Evolutionary conservation across 2,329 filamentous ascomycete genomes (phyloP).

Genomic region (Rhexocercosporidium sp.): DNA sequence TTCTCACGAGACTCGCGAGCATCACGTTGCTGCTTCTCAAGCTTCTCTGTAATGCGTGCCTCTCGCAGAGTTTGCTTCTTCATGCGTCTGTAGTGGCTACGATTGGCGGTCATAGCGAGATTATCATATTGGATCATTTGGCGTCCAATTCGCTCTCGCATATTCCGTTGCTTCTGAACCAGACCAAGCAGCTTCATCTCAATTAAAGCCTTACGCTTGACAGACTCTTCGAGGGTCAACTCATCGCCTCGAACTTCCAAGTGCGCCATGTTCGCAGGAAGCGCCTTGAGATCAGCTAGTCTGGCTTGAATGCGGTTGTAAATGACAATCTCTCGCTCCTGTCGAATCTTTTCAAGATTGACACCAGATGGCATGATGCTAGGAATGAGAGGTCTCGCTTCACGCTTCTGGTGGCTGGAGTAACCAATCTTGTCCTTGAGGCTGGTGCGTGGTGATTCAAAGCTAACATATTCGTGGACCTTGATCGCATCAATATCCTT

Average conservation of each 20-base stretch:
- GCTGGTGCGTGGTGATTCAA: slow-evolving; percentile 71
- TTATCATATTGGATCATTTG: slow-evolving; percentile 97
- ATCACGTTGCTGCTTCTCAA: slow-evolving; percentile 98
- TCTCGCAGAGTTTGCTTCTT: slow-evolving; percentile 98
- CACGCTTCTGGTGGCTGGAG: slow-evolving; percentile 75
- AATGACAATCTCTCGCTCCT: slow-evolving; percentile 85
- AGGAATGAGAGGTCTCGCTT: slow-evolving; percentile 80
- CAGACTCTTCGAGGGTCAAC: slow-evolving; percentile 74
- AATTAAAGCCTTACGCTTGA: slow-evolving; percentile 90
- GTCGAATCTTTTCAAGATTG: slow-evolving; percentile 82
- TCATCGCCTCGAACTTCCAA: slow-evolving; percentile 80
- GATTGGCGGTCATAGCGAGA: slow-evolving; percentile 95
- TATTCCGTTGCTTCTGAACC: slow-evolving; percentile 84
- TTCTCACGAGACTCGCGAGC: slow-evolving; percentile 95
- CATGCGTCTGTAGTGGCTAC: slow-evolving; percentile 85
- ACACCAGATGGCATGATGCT: slow-evolving; percentile 88
- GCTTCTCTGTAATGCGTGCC: slow-evolving; percentile 95
- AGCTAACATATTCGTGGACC: slow-evolving; percentile 60
- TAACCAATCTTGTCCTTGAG: slow-evolving; percentile 68
- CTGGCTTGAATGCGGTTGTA: slow-evolving; percentile 90
- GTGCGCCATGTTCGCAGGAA: slow-evolving; percentile 84
- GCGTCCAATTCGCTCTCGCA: slow-evolving; percentile 85
- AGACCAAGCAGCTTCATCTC: slow-evolving; percentile 91
- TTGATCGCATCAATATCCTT: slow-evolving; percentile 40
- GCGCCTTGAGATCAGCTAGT: slow-evolving; percentile 80